Evolutionary conservation across 805 yeast genomes (phyloP), one percentile per base, ranked within the genome.

Genomic region (Candida palmyrensis): DNA sequence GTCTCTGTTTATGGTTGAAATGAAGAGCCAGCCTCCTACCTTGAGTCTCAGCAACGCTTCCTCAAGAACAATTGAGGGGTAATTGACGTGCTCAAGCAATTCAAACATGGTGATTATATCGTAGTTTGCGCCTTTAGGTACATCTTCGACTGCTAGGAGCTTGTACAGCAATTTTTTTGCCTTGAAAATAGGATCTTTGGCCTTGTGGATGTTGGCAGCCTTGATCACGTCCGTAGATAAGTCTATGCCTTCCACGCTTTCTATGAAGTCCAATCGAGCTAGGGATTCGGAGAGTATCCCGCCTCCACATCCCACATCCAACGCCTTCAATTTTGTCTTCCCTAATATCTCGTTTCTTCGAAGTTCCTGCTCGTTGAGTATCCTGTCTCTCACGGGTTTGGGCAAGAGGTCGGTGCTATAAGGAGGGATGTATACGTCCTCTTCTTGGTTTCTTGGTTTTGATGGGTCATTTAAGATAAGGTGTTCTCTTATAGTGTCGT

Each of bases 221-320:
- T 71, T 72, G 12, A 92, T 51, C 6, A 89, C 96, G 27, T 87
- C 95, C 0, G 73, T 68, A 0, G 97, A 83, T 48, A 90, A 68
- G 57, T 92, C 99, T 27, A 90, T 74, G 2, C 95, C 99, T 30
- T 64, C 68, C 4, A 92, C 96, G 1, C 62, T 51, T 8, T 66
- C 52, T 3, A 86, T 75, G 38, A 73, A 72, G 4, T 73, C 71
- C 45, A 84, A 59, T 43, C 99, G 66, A 0, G 95, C 96, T 50
- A 92, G 57, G 0, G 90, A 79, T 53, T 92, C 99, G 4, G 89
- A 66, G 13, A 92, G 62, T 17, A 92, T 79, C 0, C 98, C 99
- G n/a, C 98, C 99, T 13, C 99, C 99, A 55, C 98, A 92, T 1
- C 99, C 99, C 33, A 92, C 78, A 52, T 92, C 99, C 36, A 92